Evolutionary conservation across 768 basidiomycete genomes (phyloP), one percentile per base, ranked within the genome.

Genomic region (button mushroom (Agaricus bisporus)): DNA sequence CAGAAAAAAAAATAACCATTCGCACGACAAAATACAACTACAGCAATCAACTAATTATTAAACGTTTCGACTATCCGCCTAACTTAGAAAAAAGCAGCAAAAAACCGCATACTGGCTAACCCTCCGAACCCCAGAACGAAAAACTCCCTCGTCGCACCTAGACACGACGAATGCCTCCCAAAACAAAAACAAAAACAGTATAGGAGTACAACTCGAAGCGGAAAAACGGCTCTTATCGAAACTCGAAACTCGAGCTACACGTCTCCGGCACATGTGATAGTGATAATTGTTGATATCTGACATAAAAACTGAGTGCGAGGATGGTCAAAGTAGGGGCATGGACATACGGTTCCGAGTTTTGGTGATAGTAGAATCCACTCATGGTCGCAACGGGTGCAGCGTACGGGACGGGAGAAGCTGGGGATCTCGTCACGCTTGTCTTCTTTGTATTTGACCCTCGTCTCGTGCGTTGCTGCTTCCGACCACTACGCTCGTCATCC

Each of bases 341-440:
- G 29, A 82, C 88, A 72, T 64, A 93, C 91, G 91, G 91, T 63
- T 91, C 90, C 51, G 90, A 93, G 66, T 92, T 88, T 75, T 87
- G 86, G 68, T 94, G 91, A 71, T 90, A 95, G 69, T 95, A 95
- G 72, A 91, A 95, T 36, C 93, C 90, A 58, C 80, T 87, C 88
- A 91, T 91, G 25, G 82, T 83, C 4, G 88, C 89, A 46, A 79
- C 74, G 6, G 81, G 73, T 5, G 76, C 71, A 43, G 72, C 66
- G 51, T 72, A 69, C 42, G 79, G 76, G 36, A 75, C 71, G n/a
- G 75, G 60, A 4, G 79, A 77, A 14, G 79, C 68, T 4, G 41
- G 46, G 22, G 46, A 38, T 20, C 48, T 49, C 17, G 42, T 44
- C 48, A 45, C 37, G 14, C 79, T 76, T 18, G 80, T 75, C 44